Conservation (phyloP, 1,284 basidiomycete species). For the Veloporphyrellus conicus region DNA sequence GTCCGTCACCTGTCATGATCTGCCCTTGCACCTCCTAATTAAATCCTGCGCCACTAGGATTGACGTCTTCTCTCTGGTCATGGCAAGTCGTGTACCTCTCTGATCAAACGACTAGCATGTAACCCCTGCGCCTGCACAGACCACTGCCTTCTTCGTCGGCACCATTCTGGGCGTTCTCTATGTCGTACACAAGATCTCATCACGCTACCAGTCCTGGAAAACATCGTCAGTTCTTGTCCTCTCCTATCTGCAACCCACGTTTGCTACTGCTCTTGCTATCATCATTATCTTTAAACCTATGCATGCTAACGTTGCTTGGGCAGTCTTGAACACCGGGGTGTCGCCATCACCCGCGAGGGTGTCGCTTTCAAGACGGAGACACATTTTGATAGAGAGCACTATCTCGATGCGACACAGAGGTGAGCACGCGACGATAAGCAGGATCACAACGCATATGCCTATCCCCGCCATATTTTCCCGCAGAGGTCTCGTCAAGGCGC, state of each 20-base stretch:
- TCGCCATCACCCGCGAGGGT: conserved; percentile 51
- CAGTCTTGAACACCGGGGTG: conserved; percentile 55
- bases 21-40: too few species aligned
- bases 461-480: background rate
- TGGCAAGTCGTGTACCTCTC: conserved; percentile 25
- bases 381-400: conserved; percentile 55
- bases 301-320: too few species aligned
- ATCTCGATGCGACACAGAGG: conserved; percentile 70
- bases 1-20: too few species aligned
- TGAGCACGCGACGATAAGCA: conserved; percentile 35
- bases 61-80: conserved; percentile 39
- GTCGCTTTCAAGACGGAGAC: conserved; percentile 60
- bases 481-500: conserved; percentile 28
- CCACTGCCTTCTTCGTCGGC: conserved; percentile 41
- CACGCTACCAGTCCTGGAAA: conserved; percentile 43
- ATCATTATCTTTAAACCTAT: too few species aligned
- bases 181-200: conserved; percentile 35
- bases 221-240: conserved; percentile 37
- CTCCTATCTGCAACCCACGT: background rate
- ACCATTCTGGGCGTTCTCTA: conserved; percentile 40
- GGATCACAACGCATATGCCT: too few species aligned
- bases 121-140: conserved; percentile 37
- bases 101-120: too few species aligned
- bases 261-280: too few species aligned
- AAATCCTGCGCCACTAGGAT: conserved; percentile 26